A percentile compares a stretch with the other conserved stretches of the same genome.
phyloP scores from a whole-genome alignment of 345 rosid species.

The Ailanthus altissimus region DNA sequence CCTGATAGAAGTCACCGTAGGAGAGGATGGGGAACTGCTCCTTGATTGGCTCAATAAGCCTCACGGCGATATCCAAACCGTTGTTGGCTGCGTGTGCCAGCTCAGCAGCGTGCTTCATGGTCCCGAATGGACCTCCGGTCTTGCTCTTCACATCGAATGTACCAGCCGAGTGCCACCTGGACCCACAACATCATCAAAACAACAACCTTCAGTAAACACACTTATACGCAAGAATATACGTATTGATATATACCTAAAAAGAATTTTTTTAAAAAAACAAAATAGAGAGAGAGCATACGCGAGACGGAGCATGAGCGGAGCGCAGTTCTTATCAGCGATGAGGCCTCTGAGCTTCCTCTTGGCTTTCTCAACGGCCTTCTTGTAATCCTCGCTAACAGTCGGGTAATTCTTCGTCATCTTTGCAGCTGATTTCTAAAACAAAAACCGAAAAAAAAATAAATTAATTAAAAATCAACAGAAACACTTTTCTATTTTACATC shows the following conservation, averaged over 20 bases:
- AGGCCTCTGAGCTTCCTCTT: slow-evolving; percentile 84
- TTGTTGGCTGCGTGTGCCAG: slow-evolving; percentile 79
- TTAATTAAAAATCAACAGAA: not conserved
- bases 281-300: slow-evolving; percentile 48
- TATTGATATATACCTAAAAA: not conserved
- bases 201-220: not conserved
- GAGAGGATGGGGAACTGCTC: slow-evolving; percentile 72
- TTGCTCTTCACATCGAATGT: slow-evolving; percentile 76
- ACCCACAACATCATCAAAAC: not conserved
- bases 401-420: slow-evolving; percentile 87
- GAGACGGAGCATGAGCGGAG: slow-evolving; percentile 90
- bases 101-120: slow-evolving; percentile 70
- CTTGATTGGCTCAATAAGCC: slow-evolving; percentile 86
- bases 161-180: slow-evolving; percentile 99
- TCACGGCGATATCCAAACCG: slow-evolving; percentile 82
- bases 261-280: no score
- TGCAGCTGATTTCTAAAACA: slow-evolving; percentile 18
- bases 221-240: not conserved
- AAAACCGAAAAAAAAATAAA: not conserved
- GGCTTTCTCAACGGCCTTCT: slow-evolving; percentile 72
- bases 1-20: slow-evolving; percentile 87
- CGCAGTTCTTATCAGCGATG: slow-evolving; percentile 90
- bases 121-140: slow-evolving; percentile 96
- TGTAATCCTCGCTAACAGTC: slow-evolving; percentile 74
- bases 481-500: not conserved